Percentiles rank a stretch among this genome's conserved stretches.
phyloP scores from a whole-genome alignment of 2,329 filamentous ascomycete species.

The Aspergillus fructus region DNA sequence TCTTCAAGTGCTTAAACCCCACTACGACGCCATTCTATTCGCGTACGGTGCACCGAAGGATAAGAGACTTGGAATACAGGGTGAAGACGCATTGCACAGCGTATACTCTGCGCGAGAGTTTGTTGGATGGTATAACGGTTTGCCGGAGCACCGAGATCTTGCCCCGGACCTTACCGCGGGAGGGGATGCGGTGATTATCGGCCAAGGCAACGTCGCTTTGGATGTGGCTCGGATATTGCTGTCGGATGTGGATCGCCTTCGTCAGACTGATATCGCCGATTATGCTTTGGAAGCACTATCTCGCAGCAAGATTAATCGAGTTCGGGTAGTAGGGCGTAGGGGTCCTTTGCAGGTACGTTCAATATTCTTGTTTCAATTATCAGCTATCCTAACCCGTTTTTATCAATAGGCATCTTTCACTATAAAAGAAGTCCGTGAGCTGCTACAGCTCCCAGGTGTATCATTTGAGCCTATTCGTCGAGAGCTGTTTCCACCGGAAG shows the following conservation, averaged over 20 bases:
- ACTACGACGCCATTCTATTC: constrained; percentile 92
- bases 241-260: constrained; percentile 69
- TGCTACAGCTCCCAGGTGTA: constrained; percentile 73
- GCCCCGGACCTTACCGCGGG: constrained; percentile 71
- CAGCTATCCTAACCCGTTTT: neutral
- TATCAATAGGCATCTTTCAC: constrained; percentile 72
- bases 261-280: constrained; percentile 84
- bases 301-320: constrained; percentile 71
- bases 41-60: constrained; percentile 90
- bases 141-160: constrained; percentile 75
- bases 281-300: constrained; percentile 73
- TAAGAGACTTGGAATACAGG: constrained; percentile 72
- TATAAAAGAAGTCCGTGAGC: constrained; percentile 88
- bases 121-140: constrained; percentile 97
- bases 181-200: constrained; percentile 83
- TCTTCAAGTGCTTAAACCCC: constrained; percentile 66
- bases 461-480: constrained; percentile 68
- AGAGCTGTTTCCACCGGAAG: constrained; percentile 61
- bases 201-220: constrained; percentile 93
- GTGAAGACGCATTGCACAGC: constrained; percentile 65
- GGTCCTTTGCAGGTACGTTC: constrained; percentile 76
- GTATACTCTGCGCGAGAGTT: constrained; percentile 90
- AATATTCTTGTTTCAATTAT: neutral
- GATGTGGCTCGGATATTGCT: constrained; percentile 89
- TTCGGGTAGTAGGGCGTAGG: constrained; percentile 83